Conservation (phyloP, 106 monocot genomes). For the Agapanthus africanus region DNA sequence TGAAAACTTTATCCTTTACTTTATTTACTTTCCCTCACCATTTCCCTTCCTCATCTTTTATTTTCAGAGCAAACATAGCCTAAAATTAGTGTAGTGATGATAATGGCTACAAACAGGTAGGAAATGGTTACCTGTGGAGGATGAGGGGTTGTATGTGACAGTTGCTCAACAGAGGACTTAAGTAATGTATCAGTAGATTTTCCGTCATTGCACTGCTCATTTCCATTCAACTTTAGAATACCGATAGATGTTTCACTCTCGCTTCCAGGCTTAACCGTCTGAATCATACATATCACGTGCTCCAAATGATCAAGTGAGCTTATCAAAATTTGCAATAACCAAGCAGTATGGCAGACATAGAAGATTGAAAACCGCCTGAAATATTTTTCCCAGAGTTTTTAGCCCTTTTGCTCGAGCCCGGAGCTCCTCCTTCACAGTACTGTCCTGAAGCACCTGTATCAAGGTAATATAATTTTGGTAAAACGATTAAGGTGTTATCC, state of each 20-base stretch:
- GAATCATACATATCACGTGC: no score
- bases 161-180: slow-evolving; percentile 21
- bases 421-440: slow-evolving; percentile 69
- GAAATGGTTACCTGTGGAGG: slow-evolving; percentile 36
- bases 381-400: slow-evolving; percentile 88
- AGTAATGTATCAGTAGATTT: slow-evolving; percentile 54
- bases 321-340: not conserved
- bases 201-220: slow-evolving; percentile 21
- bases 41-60: not conserved
- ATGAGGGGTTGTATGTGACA: slow-evolving; percentile 25
- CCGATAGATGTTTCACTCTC: slow-evolving; percentile 35
- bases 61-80: slow-evolving; percentile 17
- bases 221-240: slow-evolving; percentile 25
- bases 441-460: slow-evolving; percentile 80
- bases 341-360: not conserved
- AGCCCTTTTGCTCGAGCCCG: slow-evolving; percentile 91
- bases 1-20: no score
- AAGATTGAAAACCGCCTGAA: slow-evolving; percentile 48
- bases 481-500: not conserved
- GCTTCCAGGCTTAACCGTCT: slow-evolving; percentile 42
- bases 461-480: not conserved
- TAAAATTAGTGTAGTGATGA: no score
- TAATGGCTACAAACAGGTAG: no score
- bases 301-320: no score
- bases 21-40: no score